Evolutionary conservation across 257 asterid genomes (phyloP), one percentile per base, ranked within the genome.

Genomic region (Capsicum chinense): DNA sequence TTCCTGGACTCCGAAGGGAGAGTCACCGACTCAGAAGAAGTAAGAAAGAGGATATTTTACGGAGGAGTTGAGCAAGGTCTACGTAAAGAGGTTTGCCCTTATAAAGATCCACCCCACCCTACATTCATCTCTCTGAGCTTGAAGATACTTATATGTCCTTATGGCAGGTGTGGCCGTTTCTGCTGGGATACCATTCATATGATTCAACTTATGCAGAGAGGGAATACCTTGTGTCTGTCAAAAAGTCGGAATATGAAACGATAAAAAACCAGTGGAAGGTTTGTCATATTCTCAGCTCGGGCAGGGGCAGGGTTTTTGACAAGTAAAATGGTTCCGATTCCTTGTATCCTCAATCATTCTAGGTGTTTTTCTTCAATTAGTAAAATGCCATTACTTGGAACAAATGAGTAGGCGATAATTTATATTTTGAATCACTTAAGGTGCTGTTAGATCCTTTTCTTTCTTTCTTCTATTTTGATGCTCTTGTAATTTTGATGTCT

Each of bases 171-270:
- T 97, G 99, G 99, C 90, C 88, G 73, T 90, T 95, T 82, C 92
- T 97, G 87, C 86, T 97, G 89, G 99, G 96, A 84, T 93, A 89
- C 89, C 92, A 93, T 85, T 82, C 91, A 50, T 92, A 90, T 89
- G 97, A 91, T 89, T 97, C 99, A 83, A 97, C 99, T 70, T 93
- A 89, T 87, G 98, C 99, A 3, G 99, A 97, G 92, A 92, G 98
- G 89, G 97, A 93, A 86, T 93, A 97, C 90, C 94, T 88, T 85
- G 85, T 79, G 68, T 86, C 97, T 79, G 87, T 90, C 44, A 97
- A 92, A 91, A 95, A 92, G 92, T 83, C 89, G 44, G 98, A 92
- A 86, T 97, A 97, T 85, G 98, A 92, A 89, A 93, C 93, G 56
- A 86, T 97, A 56, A 97, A 97, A 86, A 90, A 86, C 83, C 98